These are phyloP conservation scores for Podospora tetraspora DNA, from an alignment of 495 filamentous ascomycete species.

Conservation along the genomic window DNA sequence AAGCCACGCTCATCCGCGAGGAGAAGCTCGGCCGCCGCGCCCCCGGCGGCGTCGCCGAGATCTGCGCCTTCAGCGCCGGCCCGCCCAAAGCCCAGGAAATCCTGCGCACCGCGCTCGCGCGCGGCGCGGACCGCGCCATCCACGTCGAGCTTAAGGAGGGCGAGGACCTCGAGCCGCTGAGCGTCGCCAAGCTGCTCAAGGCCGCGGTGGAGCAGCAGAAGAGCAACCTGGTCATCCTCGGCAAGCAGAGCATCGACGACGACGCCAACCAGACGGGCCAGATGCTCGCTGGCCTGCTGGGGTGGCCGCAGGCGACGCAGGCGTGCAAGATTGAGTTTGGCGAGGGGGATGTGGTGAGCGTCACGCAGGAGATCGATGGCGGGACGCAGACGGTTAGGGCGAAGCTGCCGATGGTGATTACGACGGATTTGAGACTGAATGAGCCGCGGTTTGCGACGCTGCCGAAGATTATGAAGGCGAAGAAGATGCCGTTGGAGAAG, in stretches of 20 bases:
- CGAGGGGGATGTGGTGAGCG: slow-evolving; percentile 54
- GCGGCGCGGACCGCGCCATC: slow-evolving; percentile 90
- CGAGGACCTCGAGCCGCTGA: slow-evolving; percentile 75
- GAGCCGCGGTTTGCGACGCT: slow-evolving; percentile 91
- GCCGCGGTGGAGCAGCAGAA: slow-evolving; percentile 73
- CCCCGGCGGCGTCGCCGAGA: slow-evolving; percentile 66
- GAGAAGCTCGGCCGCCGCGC: slow-evolving; percentile 46
- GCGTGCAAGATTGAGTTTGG: slow-evolving; percentile 74
- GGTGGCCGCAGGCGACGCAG: slow-evolving; percentile 92
- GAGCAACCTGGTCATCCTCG: slow-evolving; percentile 84
- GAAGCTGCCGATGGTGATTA: slow-evolving; percentile 84
- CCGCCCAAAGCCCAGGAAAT: slow-evolving; percentile 80
- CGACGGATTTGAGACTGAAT: slow-evolving; percentile 91
- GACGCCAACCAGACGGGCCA: slow-evolving; percentile 94
- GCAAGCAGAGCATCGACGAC: slow-evolving; percentile 97
- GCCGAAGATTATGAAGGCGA: slow-evolving; percentile 99
- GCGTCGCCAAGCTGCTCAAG: slow-evolving; percentile 81
- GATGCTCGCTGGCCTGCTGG: slow-evolving; percentile 91
- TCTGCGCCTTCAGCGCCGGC: slow-evolving; percentile 82
- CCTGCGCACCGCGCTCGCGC: slow-evolving; percentile 94
- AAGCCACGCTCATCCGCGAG: slow-evolving; percentile 89
- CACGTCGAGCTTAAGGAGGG: slow-evolving; percentile 69
- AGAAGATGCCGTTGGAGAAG: slow-evolving; percentile 98
- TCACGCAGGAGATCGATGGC: slow-evolving; percentile 90
- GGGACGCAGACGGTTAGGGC: slow-evolving; percentile 84